Evolutionary conservation across 2,329 filamentous ascomycete species (phyloP).

Genomic region (Aquanectria penicillioides): DNA sequence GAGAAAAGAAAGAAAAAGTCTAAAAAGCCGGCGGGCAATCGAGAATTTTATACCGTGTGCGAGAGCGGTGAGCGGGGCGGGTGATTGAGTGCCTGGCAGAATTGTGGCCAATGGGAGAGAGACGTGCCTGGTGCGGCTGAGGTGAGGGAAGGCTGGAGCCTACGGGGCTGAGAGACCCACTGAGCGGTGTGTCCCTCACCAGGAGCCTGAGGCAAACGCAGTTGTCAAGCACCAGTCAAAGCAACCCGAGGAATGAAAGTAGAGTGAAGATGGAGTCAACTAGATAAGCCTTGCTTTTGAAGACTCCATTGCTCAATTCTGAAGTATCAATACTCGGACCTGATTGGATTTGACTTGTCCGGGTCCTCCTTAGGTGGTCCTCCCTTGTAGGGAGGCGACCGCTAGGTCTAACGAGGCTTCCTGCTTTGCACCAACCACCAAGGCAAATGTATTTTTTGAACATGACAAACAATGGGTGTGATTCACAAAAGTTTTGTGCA

Average conservation of each 20-base stretch:
- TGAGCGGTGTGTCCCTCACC: conserved; percentile 5
- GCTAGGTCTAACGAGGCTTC: no score
- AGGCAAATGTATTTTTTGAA: no score
- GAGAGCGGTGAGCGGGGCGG: conserved; percentile 29
- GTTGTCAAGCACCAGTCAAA: no score
- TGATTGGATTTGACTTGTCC: no score
- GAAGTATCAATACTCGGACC: no score
- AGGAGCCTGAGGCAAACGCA: neutral
- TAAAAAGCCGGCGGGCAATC: conserved; percentile 28
- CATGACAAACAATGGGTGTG: no score
- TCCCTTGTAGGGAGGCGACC: neutral
- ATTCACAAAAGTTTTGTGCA: no score
- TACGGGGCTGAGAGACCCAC: conserved; percentile 14
- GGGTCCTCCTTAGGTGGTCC: neutral
- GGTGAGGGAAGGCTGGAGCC: neutral
- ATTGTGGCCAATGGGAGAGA: conserved; percentile 21
- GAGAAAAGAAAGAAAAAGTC: conserved; percentile 45
- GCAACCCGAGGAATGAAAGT: no score
- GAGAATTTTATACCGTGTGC: conserved; percentile 40
- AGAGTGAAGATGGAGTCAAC: no score
- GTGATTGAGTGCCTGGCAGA: conserved; percentile 32
- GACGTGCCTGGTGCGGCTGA: neutral
- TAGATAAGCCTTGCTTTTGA: no score
- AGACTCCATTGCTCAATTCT: conserved; percentile 5
- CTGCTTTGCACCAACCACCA: no score